Evolutionary conservation across 2,329 filamentous ascomycete genomes (phyloP), one percentile per base, ranked within the genome.

Genomic region (Botrytis hyacinthi): DNA sequence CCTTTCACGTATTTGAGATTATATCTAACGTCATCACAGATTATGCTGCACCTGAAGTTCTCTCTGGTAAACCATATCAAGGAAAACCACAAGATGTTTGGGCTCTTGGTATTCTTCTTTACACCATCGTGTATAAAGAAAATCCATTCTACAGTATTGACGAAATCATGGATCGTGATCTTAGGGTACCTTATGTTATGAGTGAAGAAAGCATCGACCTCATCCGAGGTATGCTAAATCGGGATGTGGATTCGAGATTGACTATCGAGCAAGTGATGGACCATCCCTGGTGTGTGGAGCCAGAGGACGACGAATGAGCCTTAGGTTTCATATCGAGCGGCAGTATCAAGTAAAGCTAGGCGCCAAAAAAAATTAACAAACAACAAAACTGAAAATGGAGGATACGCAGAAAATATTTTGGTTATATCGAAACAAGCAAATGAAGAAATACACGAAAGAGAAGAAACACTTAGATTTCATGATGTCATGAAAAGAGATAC

Each of bases 111-210:
- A 98, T 99, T 80, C 88, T 99, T 40, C 89, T 99, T 22, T 99
- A 99, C 85, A 99, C 96, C 42, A 98, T 99, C 80, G 92, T 98
- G 80, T 99, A 99, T 87, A 99, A 98, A 84, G 96, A 99, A 84
- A 99, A 99, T 81, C 95, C 96, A 0, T 99, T 98, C 83, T 98
- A 98, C 87, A 97, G 93, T 83, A 96, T 98, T 80, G 96, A 99
- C 82, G 96, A 99, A 85, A 99, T 99, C 80, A 97, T 98, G 89
- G 96, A 99, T 82, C 95, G 95, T 80, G 95, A 98, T 78, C 86
- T 99, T 74, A 90, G 96, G 66, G 91, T 99, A 42, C 96, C 96
- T 0, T 98, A 93, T 81, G 88, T 92, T 48, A 90, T 95, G 84
- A 94, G 93, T 82, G 94, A 98, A 76, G 92, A 95, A 77, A 97